These are phyloP conservation scores for Symbiodinium pilosum DNA, from an alignment of 73 alveolate genomes.

Conservation along the genomic window DNA sequence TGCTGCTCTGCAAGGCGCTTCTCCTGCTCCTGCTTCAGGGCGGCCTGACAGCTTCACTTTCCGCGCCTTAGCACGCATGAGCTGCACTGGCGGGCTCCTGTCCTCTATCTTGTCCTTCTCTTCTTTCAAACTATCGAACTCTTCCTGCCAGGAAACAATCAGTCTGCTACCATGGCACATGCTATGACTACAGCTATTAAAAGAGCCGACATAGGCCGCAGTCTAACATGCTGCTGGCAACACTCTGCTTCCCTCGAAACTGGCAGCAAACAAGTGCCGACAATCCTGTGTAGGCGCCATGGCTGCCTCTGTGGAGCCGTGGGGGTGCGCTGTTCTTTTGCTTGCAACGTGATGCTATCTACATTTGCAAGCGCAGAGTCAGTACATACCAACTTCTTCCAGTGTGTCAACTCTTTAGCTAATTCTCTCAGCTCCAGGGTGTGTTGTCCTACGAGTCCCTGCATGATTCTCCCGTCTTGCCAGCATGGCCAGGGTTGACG, in stretches of 20 bases:
- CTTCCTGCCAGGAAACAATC: not conserved
- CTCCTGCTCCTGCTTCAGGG: constrained; percentile 48
- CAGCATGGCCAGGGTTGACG: too few species aligned
- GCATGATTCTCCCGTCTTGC: too few species aligned
- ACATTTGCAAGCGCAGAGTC: too few species aligned
- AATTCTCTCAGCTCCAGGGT: too few species aligned
- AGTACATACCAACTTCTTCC: too few species aligned
- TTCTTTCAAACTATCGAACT: not conserved
- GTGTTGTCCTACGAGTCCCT: too few species aligned
- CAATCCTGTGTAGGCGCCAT: not conserved
- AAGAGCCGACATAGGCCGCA: not conserved
- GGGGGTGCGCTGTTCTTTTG: too few species aligned
- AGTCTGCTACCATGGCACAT: not conserved
- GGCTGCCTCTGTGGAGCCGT: too few species aligned
- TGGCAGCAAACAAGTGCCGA: not conserved
- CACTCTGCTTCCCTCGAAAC: not conserved
- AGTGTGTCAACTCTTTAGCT: too few species aligned
- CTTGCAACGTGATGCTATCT: too few species aligned
- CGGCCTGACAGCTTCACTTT: not conserved
- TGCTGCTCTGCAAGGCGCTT: constrained; percentile 64
- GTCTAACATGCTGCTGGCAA: not conserved
- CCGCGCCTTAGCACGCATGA: too few species aligned
- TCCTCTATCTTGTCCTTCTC: constrained; percentile 5
- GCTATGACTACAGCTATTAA: not conserved
- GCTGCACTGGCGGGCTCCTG: not conserved